Evolutionary conservation across 805 yeast species (phyloP), one percentile per base, ranked within the genome.

Genomic region (Metschnikowia vanudenii): DNA sequence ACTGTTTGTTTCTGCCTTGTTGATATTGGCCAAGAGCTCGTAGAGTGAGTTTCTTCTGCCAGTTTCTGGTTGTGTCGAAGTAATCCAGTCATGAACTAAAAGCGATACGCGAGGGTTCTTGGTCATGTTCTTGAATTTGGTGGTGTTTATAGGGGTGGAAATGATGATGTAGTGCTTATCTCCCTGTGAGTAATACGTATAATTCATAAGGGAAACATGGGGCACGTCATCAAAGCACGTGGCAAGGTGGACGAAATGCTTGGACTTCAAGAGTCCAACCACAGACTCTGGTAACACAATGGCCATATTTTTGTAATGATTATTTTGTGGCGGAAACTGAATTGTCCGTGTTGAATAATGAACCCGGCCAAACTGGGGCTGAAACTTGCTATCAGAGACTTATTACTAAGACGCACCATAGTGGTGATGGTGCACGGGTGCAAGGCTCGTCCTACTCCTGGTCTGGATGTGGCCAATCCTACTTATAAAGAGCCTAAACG

Each of bases 151-250:
- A 1, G 83, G 82, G 1, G 96, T 82, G 2, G 96, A 81, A 47
- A 91, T 71, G 14, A 92, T 79, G 40, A 90, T 79, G 53, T 74
- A 76, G 26, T 80, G 75, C 18, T 59, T 62, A 33, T 72, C 73
- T 11, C 63, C 66, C 19, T 64, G 66, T 38, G 66, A 65, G 46
- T 69, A 72, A 61, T 82, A 88, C 3, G 91, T 82, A 65, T 88
- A 92, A 67, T 88, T 92, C 98, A 92, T 92, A 52, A 92, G 74
- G 16, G 94, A 80, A 3, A 90, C 96, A 50, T 91, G 94, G 5
- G 98, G 98, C 37, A 80, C 65, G 56, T 84, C 75, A 37, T 87
- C 76, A 42, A 73, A 70, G 49, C 89, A 79, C 1, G 98, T 92
- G 2, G 92, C 97, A 39, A 91, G 73, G 63, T 91, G 97, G 33